Evolutionary conservation across 2,329 filamentous ascomycete genomes (phyloP).

Genomic region (Aureobasidium sp.): DNA sequence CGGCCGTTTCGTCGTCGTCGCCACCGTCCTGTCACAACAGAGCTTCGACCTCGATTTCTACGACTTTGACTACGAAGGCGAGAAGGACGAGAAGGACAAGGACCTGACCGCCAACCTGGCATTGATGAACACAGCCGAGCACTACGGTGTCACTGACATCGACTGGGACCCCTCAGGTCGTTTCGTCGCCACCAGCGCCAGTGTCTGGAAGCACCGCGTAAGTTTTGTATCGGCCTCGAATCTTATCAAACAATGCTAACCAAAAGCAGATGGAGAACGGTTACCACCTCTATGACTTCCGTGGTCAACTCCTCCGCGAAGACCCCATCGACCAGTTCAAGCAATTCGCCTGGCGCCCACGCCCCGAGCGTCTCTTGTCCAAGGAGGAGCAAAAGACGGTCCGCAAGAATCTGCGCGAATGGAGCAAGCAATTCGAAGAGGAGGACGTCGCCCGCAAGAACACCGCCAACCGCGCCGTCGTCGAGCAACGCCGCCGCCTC

Average conservation of each 20-base stretch:
- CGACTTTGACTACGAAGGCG: constrained; percentile 95
- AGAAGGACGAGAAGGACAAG: constrained; percentile 88
- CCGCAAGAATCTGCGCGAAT: constrained; percentile 97
- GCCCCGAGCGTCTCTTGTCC: constrained; percentile 79
- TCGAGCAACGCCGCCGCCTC: constrained; percentile 74
- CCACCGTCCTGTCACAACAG: constrained; percentile 85
- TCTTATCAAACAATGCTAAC: neutral
- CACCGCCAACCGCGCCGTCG: constrained; percentile 86
- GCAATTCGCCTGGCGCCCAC: constrained; percentile 91
- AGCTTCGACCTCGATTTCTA: constrained; percentile 96
- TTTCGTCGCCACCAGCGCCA: constrained; percentile 88
- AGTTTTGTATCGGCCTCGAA: constrained; percentile 31
- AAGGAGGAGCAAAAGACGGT: constrained; percentile 98
- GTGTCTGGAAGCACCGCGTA: constrained; percentile 92
- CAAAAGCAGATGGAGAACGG: constrained; percentile 86
- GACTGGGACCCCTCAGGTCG: constrained; percentile 97
- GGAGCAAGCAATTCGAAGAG: constrained; percentile 90
- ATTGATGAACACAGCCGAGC: constrained; percentile 86
- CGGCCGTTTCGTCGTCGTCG: constrained; percentile 90
- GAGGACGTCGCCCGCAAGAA: constrained; percentile 90
- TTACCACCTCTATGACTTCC: constrained; percentile 97
- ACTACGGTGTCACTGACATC: constrained; percentile 95
- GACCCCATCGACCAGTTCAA: constrained; percentile 95
- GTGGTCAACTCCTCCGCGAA: constrained; percentile 79
- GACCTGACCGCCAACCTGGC: constrained; percentile 91